Percentiles rank a stretch among this genome's conserved stretches.
Conservation (phyloP, 495 filamentous ascomycete species). For the Pseudoneurospora amorphoporcata region DNA sequence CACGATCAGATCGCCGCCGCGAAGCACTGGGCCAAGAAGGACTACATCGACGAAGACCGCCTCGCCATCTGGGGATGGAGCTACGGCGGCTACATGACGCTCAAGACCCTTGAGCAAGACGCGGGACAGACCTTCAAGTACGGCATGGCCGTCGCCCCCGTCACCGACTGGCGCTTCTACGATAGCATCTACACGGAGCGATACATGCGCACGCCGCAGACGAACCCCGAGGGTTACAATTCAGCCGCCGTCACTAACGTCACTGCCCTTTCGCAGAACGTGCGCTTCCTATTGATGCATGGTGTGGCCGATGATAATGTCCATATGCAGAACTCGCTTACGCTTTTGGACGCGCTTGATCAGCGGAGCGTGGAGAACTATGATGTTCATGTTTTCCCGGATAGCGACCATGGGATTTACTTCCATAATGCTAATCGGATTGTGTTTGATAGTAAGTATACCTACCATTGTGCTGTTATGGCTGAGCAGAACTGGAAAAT, state of each 20-base stretch:
- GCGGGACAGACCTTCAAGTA: constrained; percentile 84
- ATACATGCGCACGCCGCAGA: constrained; percentile 87
- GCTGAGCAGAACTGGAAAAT: background rate
- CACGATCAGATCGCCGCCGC: constrained; percentile 86
- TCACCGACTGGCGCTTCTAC: constrained; percentile 94
- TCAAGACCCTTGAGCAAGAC: constrained; percentile 89
- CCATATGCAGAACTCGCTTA: constrained; percentile 86
- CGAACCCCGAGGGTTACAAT: constrained; percentile 68
- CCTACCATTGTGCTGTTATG: background rate
- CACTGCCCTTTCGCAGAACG: constrained; percentile 56
- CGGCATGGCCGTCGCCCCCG: constrained; percentile 95
- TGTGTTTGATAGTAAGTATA: constrained; percentile 81
- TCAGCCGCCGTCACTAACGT: constrained; percentile 64
- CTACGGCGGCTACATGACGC: constrained; percentile 93
- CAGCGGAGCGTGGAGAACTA: constrained; percentile 82
- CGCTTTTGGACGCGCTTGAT: constrained; percentile 78
- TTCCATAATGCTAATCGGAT: constrained; percentile 90
- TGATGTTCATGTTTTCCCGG: constrained; percentile 91
- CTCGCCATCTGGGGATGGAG: constrained; percentile 99
- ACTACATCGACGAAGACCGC: constrained; percentile 69
- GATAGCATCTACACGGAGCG: constrained; percentile 93
- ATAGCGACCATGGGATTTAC: constrained; percentile 89
- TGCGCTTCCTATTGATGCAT: constrained; percentile 89
- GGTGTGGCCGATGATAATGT: constrained; percentile 94
- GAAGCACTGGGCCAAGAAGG: constrained; percentile 71